phyloP scores from a whole-genome alignment of 768 basidiomycete species.

The Lactifluus rugatus region DNA sequence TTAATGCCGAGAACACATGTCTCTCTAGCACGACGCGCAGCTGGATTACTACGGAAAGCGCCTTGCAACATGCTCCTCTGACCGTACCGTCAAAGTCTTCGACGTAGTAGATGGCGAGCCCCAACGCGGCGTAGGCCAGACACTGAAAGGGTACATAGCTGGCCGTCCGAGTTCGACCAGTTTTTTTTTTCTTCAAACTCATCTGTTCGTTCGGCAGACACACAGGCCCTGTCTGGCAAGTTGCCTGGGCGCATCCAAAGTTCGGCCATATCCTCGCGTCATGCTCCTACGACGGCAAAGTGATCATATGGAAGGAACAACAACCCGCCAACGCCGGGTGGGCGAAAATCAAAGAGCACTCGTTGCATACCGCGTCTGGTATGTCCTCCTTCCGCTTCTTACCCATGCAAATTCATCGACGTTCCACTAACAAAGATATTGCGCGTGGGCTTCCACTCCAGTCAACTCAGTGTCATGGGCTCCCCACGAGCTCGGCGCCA shows the following conservation, averaged over 20 bases:
- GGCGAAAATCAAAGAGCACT: slow-evolving; percentile 94
- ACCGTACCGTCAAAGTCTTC: slow-evolving; percentile 91
- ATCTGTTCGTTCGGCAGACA: slow-evolving; percentile 43
- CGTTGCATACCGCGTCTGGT: slow-evolving; percentile 91
- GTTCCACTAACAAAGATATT: background rate
- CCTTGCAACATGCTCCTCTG: slow-evolving; percentile 93
- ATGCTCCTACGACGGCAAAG: slow-evolving; percentile 98
- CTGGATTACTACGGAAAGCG: slow-evolving; percentile 96
- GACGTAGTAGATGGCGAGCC: slow-evolving; percentile 86
- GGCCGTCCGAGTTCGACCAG: background rate
- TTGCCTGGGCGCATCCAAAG: slow-evolving; percentile 97
- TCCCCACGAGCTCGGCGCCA: slow-evolving; percentile 95
- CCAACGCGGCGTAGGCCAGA: slow-evolving; percentile 55
- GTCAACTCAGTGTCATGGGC: slow-evolving; percentile 99
- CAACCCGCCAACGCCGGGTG: slow-evolving; percentile 45
- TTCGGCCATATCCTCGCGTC: slow-evolving; percentile 94
- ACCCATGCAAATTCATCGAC: background rate
- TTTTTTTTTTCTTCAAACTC: background rate
- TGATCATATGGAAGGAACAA: slow-evolving; percentile 97
- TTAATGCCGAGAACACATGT: background rate
- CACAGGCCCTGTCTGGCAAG: slow-evolving; percentile 96
- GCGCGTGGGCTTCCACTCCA: too few species aligned
- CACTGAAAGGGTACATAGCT: slow-evolving; percentile 76
- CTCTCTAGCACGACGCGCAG: slow-evolving; percentile 84
- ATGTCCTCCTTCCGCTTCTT: slow-evolving; percentile 20